A percentile compares a stretch with the other conserved stretches of the same genome.
These are phyloP conservation scores for Picochlorum sp. DNA, from an alignment of 139 green algal species.

Conservation along the genomic window DNA sequence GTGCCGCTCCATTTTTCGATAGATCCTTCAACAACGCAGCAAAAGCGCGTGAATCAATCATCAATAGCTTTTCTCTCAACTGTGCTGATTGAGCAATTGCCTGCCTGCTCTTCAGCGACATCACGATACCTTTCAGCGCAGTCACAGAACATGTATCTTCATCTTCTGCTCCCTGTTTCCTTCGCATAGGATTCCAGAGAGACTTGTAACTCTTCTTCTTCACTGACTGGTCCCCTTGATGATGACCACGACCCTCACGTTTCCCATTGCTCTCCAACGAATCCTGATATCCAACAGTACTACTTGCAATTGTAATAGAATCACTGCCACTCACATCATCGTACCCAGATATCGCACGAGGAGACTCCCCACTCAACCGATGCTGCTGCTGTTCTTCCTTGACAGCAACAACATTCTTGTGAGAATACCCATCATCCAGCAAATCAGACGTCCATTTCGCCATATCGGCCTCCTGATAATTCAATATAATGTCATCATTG, in stretches of 20 bases:
- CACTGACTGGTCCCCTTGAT: too few relatives aligned
- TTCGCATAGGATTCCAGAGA: too few relatives aligned
- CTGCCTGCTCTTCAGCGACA: slow-evolving; percentile 11
- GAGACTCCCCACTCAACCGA: background rate
- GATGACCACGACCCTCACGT: too few relatives aligned
- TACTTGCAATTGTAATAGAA: slow-evolving; percentile 19
- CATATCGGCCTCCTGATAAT: too few relatives aligned
- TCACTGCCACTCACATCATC: slow-evolving; percentile 21
- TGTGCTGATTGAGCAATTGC: slow-evolving; percentile 14
- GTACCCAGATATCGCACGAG: slow-evolving; percentile 1
- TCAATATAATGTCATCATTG: too few relatives aligned
- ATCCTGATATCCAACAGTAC: background rate
- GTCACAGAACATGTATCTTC: slow-evolving; percentile 14
- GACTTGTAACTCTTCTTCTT: too few relatives aligned
- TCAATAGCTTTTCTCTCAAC: background rate
- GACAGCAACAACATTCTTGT: too few relatives aligned
- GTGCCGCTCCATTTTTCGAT: slow-evolving; percentile 27
- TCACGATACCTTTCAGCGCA: slow-evolving; percentile 10
- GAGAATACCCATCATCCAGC: too few relatives aligned
- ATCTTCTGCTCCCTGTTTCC: too few relatives aligned
- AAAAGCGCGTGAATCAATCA: slow-evolving; percentile 54
- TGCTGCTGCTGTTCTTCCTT: too few relatives aligned
- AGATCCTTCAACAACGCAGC: slow-evolving; percentile 67
- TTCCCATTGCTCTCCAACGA: too few relatives aligned
- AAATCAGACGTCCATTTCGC: too few relatives aligned